Evolutionary conservation across 176 grass and related monocot genomes (phyloP), one percentile per base, ranked within the genome.

Genomic region (Hyparrhenia diplandra): DNA sequence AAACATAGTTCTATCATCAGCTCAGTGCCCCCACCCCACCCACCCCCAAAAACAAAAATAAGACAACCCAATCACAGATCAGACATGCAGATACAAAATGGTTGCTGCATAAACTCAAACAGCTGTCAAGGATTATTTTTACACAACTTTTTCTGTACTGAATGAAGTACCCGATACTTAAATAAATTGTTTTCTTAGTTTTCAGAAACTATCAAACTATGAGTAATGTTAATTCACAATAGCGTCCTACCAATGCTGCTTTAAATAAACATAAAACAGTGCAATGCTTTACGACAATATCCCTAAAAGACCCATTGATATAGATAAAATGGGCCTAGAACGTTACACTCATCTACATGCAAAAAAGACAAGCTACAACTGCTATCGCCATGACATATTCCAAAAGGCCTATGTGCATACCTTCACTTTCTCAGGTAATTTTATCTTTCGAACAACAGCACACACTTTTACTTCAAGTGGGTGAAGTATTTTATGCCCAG

Each of bases 121-220:
- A 64, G 41, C 59, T 61, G 18, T 20, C 55, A 87, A 82, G 64
- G 54, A n/a, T 24, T 10, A 75, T n/a, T 51, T 82, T 60, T 45
- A 32, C 5, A 67, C 10, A 59, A 75, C 11, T 39, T 76, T 39
- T 69, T 39, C 16, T 12, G n/a, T 60, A 35, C 8, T 23, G 12
- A 81, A 54, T 32, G 31, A 2, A n/a, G 21, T 55, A 42, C 4
- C 24, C 10, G 10, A 66, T 42, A 67, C n/a, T 29, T 54, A 9
- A 35, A 28, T 59, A 64, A 25, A 24, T 35, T 21, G 1, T 3
- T 31, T 49, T 82, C 14, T 12, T 8, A 35, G 25, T 36, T 4
- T 78, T 79, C 28, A 77, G 21, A 67, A 47, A 29, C n/a, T 59
- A 59, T 5, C 55, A 63, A 29, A 69, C 28, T 59, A 10, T 21